A percentile compares a stretch with the other conserved stretches of the same genome.
These are phyloP conservation scores for Sphaerulina musiva DNA, from an alignment of 2,329 filamentous ascomycete genomes.

Conservation along the genomic window DNA sequence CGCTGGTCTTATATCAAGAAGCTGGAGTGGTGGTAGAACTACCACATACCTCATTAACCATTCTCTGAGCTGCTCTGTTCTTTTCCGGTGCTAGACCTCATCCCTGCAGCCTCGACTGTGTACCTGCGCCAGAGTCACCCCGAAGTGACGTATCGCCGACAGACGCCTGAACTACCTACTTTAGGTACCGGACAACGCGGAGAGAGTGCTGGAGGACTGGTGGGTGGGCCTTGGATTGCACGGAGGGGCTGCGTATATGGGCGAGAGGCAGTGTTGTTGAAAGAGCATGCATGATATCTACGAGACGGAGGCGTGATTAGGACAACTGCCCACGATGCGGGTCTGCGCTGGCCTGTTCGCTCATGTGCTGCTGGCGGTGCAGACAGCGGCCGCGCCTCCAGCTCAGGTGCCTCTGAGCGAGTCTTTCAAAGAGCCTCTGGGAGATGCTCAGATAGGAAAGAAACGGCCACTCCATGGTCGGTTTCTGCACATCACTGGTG, in stretches of 20 bases:
- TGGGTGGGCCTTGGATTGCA: neutral
- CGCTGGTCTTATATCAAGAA: neutral
- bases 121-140: neutral
- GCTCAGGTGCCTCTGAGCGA: constrained; percentile 15
- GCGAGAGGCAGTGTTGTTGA: neutral
- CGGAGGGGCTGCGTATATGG: too few species aligned
- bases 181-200: neutral
- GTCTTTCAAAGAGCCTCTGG: neutral
- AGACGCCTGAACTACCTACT: neutral
- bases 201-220: neutral
- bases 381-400: constrained; percentile 17
- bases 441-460: constrained; percentile 8
- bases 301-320: neutral
- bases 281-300: neutral
- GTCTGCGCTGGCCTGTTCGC: neutral
- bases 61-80: too few species aligned
- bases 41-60: too few species aligned
- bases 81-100: neutral
- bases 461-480: constrained; percentile 48
- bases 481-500: constrained; percentile 87
- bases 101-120: neutral
- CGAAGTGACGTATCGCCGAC: neutral
- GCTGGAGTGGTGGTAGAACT: neutral
- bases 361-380: constrained; percentile 8
- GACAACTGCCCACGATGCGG: neutral